Base-by-base conservation (phyloP, 768 basidiomycete genomes). In the Amanita inopinata region DNA sequence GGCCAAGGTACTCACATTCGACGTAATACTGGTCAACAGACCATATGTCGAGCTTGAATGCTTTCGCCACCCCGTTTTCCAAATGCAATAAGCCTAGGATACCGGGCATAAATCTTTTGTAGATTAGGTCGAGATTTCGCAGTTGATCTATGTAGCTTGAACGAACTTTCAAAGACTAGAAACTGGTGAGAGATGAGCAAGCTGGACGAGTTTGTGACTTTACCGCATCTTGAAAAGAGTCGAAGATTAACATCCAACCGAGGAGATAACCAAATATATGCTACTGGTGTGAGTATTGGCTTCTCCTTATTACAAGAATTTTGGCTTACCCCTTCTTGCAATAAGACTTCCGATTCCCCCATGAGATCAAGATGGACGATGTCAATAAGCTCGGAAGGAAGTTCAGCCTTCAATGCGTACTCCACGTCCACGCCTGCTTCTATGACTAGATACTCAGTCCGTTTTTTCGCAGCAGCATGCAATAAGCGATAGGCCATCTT, bases 171-270 rank as follows among this genome's bases (percentile, higher is more conserved):
- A 89, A 71, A 0, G 93, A 94, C 92, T 97, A 53, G 2, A 7
- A 20, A 30, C 12, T 17, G 1, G 17, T 40, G 15, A 52, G 20
- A 49, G 43, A 15, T 44, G 15, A 31, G 3, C 11, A 10, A 24
- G 10, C 11, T 6, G 7, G 19, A 23, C 14, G 17, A 27, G 22
- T 14, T 2, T 15, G 17, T 4, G 40, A 31, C 68, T 87, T 49
- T 57, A 93, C 92, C 6, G 89, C 83, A 57, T 87, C 79, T 18
- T 67, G 65, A 60, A 96, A 96, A 14, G 84, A 65, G 53, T 92
- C 88, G 48, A 96, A 82, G 1, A 81, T 56, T n/a, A 89, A 63
- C 81, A 93, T 86, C 92, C 91, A 96, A 2, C 73, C 75, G 6
- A 96, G 70, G n/a, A 96, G 62, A 48, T 76, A 74, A 3, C 81